Percentiles rank a stretch among this genome's conserved stretches.
phyloP scores from a whole-genome alignment of 2,329 filamentous ascomycete genomes.

The Mycocentrospora acerina region DNA sequence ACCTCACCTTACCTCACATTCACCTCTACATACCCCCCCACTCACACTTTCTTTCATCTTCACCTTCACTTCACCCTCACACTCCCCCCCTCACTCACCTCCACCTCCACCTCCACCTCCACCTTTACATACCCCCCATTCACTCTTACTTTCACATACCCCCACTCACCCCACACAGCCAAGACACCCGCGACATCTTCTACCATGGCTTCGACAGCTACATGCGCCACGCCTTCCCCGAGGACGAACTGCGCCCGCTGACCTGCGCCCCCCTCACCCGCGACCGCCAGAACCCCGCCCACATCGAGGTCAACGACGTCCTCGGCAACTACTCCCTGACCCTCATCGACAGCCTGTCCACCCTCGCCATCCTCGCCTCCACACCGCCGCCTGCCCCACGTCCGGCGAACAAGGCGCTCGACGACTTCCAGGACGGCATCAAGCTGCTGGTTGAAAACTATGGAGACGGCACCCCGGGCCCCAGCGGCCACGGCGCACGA shows the following conservation, averaged over 20 bases:
- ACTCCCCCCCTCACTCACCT: too few relatives aligned
- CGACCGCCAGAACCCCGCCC: constrained; percentile 74
- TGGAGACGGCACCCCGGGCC: constrained; percentile 75
- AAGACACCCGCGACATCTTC: constrained; percentile 70
- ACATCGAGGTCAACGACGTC: constrained; percentile 90
- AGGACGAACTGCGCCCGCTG: constrained; percentile 89
- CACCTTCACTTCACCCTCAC: too few relatives aligned
- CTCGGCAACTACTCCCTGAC: constrained; percentile 97
- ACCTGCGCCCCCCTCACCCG: constrained; percentile 82
- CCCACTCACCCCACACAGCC: too few relatives aligned
- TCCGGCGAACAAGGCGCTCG: constrained; percentile 54
- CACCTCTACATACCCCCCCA: not conserved
- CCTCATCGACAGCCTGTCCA: constrained; percentile 91
- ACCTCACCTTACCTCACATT: not conserved
- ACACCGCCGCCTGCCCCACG: constrained; percentile 59
- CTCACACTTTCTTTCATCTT: not conserved
- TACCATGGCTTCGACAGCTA: constrained; percentile 97
- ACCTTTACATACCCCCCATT: too few relatives aligned
- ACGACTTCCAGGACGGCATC: constrained; percentile 76
- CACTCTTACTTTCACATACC: constrained; percentile 11
- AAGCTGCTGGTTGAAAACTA: constrained; percentile 76
- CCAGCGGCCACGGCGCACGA: constrained; percentile 68
- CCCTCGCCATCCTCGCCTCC: constrained; percentile 87
- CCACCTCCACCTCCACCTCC: too few relatives aligned
- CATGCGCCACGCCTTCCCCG: constrained; percentile 89